Percentiles rank a stretch among this genome's conserved stretches.
These are phyloP conservation scores for Cymbopogon citratus DNA, from an alignment of 176 grass and related monocot species.

Conservation along the genomic window DNA sequence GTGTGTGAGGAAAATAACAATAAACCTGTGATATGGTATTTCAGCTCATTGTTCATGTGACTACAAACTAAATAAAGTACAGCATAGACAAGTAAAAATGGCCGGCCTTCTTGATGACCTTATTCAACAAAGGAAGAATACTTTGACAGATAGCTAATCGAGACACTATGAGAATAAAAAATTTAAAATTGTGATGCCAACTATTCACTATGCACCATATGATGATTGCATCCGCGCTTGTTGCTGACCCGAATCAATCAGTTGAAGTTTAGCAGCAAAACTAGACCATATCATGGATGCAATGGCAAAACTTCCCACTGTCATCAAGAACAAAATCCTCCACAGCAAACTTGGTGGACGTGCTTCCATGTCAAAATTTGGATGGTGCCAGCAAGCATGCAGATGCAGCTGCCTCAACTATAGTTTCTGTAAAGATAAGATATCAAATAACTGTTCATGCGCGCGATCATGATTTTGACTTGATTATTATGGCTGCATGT, in stretches of 20 bases:
- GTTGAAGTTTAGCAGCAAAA: neutral
- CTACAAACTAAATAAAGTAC: slow-evolving; percentile 39
- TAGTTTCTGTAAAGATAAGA: neutral
- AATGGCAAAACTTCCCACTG: slow-evolving; percentile 12
- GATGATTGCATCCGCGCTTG: neutral
- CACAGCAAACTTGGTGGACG: neutral
- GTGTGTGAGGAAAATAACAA: neutral
- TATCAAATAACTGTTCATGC: too few relatives aligned
- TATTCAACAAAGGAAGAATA: slow-evolving; percentile 38
- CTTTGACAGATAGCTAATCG: slow-evolving; percentile 17
- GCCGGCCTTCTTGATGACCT: slow-evolving; percentile 12
- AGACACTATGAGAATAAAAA: slow-evolving; percentile 15
- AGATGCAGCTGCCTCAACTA: slow-evolving; percentile 19
- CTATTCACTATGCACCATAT: slow-evolving; percentile 25
- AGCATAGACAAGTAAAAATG: slow-evolving; percentile 28
- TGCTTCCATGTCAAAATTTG: slow-evolving; percentile 29
- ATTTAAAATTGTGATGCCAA: slow-evolving; percentile 19
- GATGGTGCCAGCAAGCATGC: slow-evolving; percentile 17
- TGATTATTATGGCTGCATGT: slow-evolving; percentile 2
- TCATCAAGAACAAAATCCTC: slow-evolving; percentile 20
- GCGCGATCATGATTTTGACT: neutral
- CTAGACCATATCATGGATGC: slow-evolving; percentile 17
- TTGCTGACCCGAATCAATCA: neutral
- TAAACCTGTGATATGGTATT: slow-evolving; percentile 17
- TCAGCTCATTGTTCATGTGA: slow-evolving; percentile 30